A percentile compares a stretch with the other conserved stretches of the same genome.
Conservation (phyloP, 768 basidiomycete species). For the Kwoniella pini region DNA sequence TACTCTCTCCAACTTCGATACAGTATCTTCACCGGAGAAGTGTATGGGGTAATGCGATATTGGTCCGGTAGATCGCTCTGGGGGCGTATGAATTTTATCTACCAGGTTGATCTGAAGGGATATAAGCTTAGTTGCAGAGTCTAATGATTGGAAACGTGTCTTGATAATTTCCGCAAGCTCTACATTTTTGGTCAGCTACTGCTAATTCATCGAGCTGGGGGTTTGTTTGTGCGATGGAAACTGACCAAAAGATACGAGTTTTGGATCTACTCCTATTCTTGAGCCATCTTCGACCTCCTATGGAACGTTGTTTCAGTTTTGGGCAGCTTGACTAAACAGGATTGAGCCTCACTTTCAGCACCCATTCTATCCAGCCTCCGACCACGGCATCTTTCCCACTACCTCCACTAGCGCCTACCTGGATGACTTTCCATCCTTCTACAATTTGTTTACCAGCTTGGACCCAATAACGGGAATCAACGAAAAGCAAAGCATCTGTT, state of each 20-base stretch:
- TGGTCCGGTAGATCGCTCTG: conserved; percentile 62
- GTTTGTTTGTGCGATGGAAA: background rate
- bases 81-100: conserved; percentile 52
- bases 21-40: conserved; percentile 61
- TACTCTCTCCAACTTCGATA: conserved; percentile 69
- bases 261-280: conserved; percentile 50
- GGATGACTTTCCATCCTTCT: conserved; percentile 38
- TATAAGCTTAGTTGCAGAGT: conserved; percentile 34
- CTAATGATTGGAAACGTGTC: conserved; percentile 11
- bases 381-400: conserved; percentile 24
- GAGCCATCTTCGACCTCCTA: conserved; percentile 38
- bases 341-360: conserved; percentile 31
- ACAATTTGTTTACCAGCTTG: conserved; percentile 47
- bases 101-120: conserved; percentile 40
- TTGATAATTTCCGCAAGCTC: conserved; percentile 20
- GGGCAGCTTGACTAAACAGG: too few relatives aligned
- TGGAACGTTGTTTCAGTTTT: background rate
- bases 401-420: conserved; percentile 28
- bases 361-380: conserved; percentile 39
- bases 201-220: background rate
- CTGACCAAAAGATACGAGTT: conserved; percentile 38
- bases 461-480: conserved; percentile 53
- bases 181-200: too few relatives aligned
- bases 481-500: conserved; percentile 39
- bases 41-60: conserved; percentile 64